Evolutionary conservation across 2,329 filamentous ascomycete genomes (phyloP), one percentile per base, ranked within the genome.

Genomic region (Talaromyces sp.): DNA sequence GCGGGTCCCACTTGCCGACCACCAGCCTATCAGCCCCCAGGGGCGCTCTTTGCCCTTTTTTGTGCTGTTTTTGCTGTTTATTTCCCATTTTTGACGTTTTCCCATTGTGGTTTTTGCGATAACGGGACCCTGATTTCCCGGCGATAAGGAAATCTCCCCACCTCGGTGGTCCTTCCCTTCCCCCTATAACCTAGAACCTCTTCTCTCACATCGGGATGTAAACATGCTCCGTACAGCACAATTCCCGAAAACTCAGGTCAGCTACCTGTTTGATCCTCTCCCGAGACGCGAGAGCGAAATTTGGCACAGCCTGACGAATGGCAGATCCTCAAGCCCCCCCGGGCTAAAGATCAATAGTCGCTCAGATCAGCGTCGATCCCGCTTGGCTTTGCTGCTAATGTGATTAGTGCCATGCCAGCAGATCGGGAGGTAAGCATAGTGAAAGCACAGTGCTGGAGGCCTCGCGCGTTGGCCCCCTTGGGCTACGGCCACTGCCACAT

Each of bases 321-420:
- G n/a, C 42, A 47, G 42, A 47, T 47, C 42, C 42, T 9, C 42
- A 23, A 47, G n/a, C 34, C 34, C 12, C 34, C 4, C 18, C n/a
- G 42, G 31, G 56, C 60, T 62, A 62, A 62, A 56, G 9, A 62
- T 59, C 60, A 62, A 62, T 62, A 62, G 60, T 62, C 54, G 33
- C 53, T 62, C 56, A 59, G 56, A 59, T 62, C 55, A 54, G 50
- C 36, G 60, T 50, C 60, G 60, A 62, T 62, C 60, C 14, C n/a
- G n/a, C 42, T 47, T 47, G 42, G 42, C 42, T 47, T 47, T 14
- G 42, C 42, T 10, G 42, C 42, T 47, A 47, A 47, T 23, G 18
- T 9, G 42, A 23, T 47, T 47, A 47, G 42, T 8, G 18, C 42
- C 16, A 23, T 23, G 42, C n/a, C 42, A 47, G n/a, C 42, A 18